Conservation (phyloP, 805 yeast genomes). For the Barnettozyma californica region DNA sequence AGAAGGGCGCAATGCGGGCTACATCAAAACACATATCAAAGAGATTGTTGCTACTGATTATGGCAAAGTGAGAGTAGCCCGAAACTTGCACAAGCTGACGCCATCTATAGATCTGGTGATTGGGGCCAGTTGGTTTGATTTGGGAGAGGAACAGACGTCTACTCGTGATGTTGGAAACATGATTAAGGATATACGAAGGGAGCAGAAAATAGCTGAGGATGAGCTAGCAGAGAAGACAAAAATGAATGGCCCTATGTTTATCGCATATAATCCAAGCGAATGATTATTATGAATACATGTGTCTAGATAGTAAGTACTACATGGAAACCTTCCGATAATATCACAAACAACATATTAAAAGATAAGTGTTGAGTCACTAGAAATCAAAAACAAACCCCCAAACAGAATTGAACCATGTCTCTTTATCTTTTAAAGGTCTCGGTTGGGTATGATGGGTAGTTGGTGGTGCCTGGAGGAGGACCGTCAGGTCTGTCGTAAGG, state of each 20-base stretch:
- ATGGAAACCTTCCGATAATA: no score
- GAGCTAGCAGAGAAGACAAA: background rate
- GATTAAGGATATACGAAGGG: background rate
- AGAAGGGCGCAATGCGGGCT: background rate
- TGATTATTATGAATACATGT: background rate
- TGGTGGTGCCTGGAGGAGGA: slow-evolving; percentile 12
- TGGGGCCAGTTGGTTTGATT: background rate
- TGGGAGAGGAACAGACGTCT: background rate
- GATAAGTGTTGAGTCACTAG: background rate
- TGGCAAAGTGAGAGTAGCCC: background rate
- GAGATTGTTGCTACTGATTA: background rate
- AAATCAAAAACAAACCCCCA: background rate
- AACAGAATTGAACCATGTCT: background rate
- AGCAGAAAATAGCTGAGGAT: background rate
- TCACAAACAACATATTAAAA: background rate
- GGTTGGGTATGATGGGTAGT: slow-evolving; percentile 5
- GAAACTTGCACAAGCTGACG: background rate
- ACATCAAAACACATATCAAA: background rate
- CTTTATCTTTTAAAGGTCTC: slow-evolving; percentile 5
- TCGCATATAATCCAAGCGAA: background rate
- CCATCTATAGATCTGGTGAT: background rate
- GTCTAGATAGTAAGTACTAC: no score
- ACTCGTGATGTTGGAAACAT: background rate
- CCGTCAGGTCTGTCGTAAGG: slow-evolving; percentile 13
- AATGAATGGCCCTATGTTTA: background rate